phyloP scores from a whole-genome alignment of 2,329 filamentous ascomycete species.

The Pestalotiopsis sp. region DNA sequence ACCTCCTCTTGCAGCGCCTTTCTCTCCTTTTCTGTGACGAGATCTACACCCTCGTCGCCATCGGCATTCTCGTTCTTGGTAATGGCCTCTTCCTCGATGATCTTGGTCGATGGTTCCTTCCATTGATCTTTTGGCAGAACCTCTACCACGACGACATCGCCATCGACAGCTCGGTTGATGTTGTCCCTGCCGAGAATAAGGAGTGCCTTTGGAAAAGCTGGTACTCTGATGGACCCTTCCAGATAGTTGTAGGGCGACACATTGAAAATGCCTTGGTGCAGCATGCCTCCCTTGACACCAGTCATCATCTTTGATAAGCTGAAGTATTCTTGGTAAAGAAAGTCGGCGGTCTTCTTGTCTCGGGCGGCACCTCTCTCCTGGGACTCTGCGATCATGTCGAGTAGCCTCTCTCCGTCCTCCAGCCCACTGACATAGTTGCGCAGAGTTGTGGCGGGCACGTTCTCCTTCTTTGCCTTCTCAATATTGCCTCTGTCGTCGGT shows the following conservation, averaged over 20 bases:
- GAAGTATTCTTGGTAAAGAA: slow-evolving; percentile 88
- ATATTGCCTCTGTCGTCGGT: slow-evolving; percentile 91
- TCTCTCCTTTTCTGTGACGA: slow-evolving; percentile 88
- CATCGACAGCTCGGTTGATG: slow-evolving; percentile 91
- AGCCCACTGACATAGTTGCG: slow-evolving; percentile 81
- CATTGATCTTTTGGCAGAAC: slow-evolving; percentile 92
- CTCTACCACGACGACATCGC: slow-evolving; percentile 91
- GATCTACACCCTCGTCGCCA: slow-evolving; percentile 70
- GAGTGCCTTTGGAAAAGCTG: slow-evolving; percentile 86
- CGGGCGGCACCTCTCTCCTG: slow-evolving; percentile 67
- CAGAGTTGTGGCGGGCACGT: slow-evolving; percentile 69
- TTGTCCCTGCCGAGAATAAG: slow-evolving; percentile 90
- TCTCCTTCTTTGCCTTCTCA: slow-evolving; percentile 76
- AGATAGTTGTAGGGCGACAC: slow-evolving; percentile 98
- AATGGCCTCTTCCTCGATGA: slow-evolving; percentile 89
- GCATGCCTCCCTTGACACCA: slow-evolving; percentile 80
- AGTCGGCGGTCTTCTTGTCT: slow-evolving; percentile 64
- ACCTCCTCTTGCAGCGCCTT: slow-evolving; percentile 90
- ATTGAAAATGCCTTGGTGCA: slow-evolving; percentile 95
- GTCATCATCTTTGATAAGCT: slow-evolving; percentile 93
- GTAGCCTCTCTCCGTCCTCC: slow-evolving; percentile 78
- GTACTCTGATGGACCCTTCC: slow-evolving; percentile 87
- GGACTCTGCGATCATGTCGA: slow-evolving; percentile 90
- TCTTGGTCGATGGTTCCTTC: slow-evolving; percentile 94
- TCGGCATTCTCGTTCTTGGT: slow-evolving; percentile 95